Conservation (phyloP, 2,329 filamentous ascomycete genomes). For the Chalaropsis thielavioides region DNA sequence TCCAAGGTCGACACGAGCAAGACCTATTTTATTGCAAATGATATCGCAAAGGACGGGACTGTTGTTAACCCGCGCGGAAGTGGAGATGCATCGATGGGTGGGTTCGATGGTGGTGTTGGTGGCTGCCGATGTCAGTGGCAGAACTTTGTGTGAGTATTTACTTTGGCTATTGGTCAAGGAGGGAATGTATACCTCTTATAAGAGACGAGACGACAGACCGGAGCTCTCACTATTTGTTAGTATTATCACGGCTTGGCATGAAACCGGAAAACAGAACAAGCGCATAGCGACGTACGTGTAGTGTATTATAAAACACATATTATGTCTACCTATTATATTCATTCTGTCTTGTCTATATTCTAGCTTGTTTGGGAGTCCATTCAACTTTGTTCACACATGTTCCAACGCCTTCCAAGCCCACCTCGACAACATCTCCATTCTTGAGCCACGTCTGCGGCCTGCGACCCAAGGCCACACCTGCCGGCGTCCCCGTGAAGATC, state of each 20-base stretch:
- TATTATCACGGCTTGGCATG: background rate
- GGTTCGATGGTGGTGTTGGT: slow-evolving; percentile 48
- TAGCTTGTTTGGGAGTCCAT: slow-evolving; percentile 23
- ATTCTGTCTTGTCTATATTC: slow-evolving; percentile 15
- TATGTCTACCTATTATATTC: background rate
- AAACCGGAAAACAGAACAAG: background rate
- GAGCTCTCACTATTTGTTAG: background rate
- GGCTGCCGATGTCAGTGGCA: slow-evolving; percentile 49
- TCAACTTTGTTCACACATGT: slow-evolving; percentile 37
- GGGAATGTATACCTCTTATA: background rate
- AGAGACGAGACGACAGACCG: background rate
- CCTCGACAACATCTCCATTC: slow-evolving; percentile 56
- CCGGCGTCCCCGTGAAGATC: slow-evolving; percentile 55
- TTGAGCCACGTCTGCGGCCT: slow-evolving; percentile 54
- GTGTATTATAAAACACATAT: background rate
- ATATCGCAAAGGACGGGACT: slow-evolving; percentile 36
- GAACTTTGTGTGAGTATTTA: slow-evolving; percentile 26
- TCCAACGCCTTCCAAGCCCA: slow-evolving; percentile 51
- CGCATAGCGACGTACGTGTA: background rate
- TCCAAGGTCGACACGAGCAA: slow-evolving; percentile 31
- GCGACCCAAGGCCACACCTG: slow-evolving; percentile 56
- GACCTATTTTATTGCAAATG: slow-evolving; percentile 34
- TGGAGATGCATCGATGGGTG: slow-evolving; percentile 36
- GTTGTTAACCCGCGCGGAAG: slow-evolving; percentile 37
- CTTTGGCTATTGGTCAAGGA: background rate